phyloP scores from a whole-genome alignment of 2,329 filamentous ascomycete genomes.

The Botrytis fabae region DNA sequence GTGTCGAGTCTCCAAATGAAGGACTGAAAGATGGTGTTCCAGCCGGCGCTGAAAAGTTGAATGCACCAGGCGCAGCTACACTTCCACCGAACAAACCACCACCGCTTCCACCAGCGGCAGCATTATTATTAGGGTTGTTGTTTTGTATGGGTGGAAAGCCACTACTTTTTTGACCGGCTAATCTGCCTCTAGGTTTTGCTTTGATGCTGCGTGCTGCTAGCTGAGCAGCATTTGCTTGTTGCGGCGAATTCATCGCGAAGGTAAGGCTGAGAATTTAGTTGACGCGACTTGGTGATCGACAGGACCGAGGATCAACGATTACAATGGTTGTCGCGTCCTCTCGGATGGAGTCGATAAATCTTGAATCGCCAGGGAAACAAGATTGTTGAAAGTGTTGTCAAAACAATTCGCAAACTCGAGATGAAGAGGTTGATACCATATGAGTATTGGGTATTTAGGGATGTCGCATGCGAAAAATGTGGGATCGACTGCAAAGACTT shows the following conservation, averaged over 20 bases:
- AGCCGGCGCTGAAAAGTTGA: slow-evolving; percentile 35
- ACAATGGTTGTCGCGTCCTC: slow-evolving; percentile 16
- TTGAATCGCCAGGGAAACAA: background rate
- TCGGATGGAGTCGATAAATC: background rate
- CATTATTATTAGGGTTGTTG: slow-evolving; percentile 6
- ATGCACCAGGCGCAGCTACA: slow-evolving; percentile 33
- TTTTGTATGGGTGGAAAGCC: slow-evolving; percentile 17
- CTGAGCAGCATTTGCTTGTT: slow-evolving; percentile 40
- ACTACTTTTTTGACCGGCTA: slow-evolving; percentile 7
- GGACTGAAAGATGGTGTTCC: slow-evolving; percentile 21
- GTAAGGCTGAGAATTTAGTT: background rate
- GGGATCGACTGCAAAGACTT: slow-evolving; percentile 9
- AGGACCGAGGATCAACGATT: slow-evolving; percentile 9
- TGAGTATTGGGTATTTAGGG: slow-evolving; percentile 2
- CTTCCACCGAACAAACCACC: slow-evolving; percentile 38
- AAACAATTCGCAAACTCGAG: background rate
- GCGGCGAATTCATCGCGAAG: slow-evolving; percentile 32
- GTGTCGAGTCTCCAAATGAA: slow-evolving; percentile 25
- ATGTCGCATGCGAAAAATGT: background rate
- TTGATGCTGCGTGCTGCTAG: slow-evolving; percentile 39
- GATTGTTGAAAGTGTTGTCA: background rate
- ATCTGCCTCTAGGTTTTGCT: slow-evolving; percentile 27
- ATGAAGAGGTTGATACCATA: slow-evolving; percentile 3
- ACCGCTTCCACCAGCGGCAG: slow-evolving; percentile 20
- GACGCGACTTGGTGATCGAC: slow-evolving; percentile 10